Percentiles rank a stretch among this genome's conserved stretches.
These are phyloP conservation scores for Paragyromitra xinjiangensis DNA, from an alignment of 495 filamentous ascomycete species.

Conservation along the genomic window DNA sequence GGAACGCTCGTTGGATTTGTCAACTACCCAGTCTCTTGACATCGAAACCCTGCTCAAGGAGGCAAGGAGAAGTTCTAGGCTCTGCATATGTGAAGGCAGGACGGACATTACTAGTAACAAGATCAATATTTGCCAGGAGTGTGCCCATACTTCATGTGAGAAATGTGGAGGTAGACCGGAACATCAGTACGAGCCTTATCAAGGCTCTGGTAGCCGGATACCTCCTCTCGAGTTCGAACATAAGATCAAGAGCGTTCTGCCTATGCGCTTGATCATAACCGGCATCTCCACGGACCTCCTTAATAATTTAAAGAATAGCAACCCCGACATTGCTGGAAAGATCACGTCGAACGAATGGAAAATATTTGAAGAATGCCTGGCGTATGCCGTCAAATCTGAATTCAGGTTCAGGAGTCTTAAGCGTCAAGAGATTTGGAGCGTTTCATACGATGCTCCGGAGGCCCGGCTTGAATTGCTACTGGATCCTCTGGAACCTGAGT, in stretches of 20 bases:
- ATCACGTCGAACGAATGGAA: slow-evolving; percentile 56
- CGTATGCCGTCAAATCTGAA: slow-evolving; percentile 59
- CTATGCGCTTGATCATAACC: slow-evolving; percentile 61
- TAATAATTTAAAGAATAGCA: slow-evolving; percentile 41
- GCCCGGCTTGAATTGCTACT: slow-evolving; percentile 66
- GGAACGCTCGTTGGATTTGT: slow-evolving; percentile 36
- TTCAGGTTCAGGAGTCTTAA: slow-evolving; percentile 63
- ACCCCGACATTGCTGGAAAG: slow-evolving; percentile 20
- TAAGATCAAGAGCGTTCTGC: slow-evolving; percentile 61
- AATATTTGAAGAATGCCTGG: slow-evolving; percentile 59
- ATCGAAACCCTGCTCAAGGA: slow-evolving; percentile 58
- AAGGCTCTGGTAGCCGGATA: slow-evolving; percentile 56
- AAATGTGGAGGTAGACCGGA: slow-evolving; percentile 67
- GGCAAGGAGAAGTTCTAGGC: slow-evolving; percentile 60
- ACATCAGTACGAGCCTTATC: slow-evolving; percentile 62
- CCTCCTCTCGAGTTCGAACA: slow-evolving; percentile 64
- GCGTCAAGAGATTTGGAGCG: slow-evolving; percentile 65
- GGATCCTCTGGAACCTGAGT: slow-evolving; percentile 60
- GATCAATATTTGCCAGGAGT: slow-evolving; percentile 65
- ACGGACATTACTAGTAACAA: slow-evolving; percentile 57
- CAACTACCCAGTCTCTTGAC: slow-evolving; percentile 53
- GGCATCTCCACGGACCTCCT: slow-evolving; percentile 58
- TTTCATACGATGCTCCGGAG: slow-evolving; percentile 63
- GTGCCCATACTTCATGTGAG: slow-evolving; percentile 67
- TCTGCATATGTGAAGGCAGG: slow-evolving; percentile 69